Conservation (phyloP, 257 asterid species). For the Mitragyna speciosa region DNA sequence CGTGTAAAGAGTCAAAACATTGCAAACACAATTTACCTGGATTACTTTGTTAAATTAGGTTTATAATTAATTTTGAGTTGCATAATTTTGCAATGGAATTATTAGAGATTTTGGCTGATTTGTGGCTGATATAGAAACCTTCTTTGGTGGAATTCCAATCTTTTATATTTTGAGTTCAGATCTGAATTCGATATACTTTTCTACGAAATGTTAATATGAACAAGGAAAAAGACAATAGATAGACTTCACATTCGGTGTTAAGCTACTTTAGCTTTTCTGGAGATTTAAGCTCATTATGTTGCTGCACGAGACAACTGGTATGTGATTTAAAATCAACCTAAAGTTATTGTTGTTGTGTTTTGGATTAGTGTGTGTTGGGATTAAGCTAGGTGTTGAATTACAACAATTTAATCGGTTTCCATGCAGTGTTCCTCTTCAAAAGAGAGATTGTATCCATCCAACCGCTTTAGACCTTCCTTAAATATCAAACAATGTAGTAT, state of each 20-base stretch:
- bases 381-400: too few species aligned
- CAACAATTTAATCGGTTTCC: too few species aligned
- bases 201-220: not conserved
- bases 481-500: too few species aligned
- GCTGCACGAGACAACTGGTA: not conserved
- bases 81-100: conserved; percentile 14
- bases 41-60: conserved; percentile 32
- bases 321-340: too few species aligned
- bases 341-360: too few species aligned
- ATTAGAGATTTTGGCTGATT: not conserved
- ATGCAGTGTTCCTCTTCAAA: too few species aligned
- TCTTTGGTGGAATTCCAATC: not conserved
- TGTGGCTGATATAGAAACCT: not conserved
- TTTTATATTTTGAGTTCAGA: conserved; percentile 2
- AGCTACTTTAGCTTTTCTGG: not conserved
- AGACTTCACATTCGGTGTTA: not conserved
- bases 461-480: too few species aligned
- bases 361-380: too few species aligned
- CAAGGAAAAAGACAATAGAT: too few species aligned
- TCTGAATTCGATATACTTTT: not conserved
- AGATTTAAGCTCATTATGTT: not conserved
- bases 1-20: conserved; percentile 19
- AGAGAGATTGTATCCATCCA: too few species aligned
- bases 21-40: conserved; percentile 10
- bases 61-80: not conserved